A percentile compares a stretch with the other conserved stretches of the same genome.
These are phyloP conservation scores for Plasmodium berghei DNA, from an alignment of 169 alveolate species.

Conservation along the genomic window DNA sequence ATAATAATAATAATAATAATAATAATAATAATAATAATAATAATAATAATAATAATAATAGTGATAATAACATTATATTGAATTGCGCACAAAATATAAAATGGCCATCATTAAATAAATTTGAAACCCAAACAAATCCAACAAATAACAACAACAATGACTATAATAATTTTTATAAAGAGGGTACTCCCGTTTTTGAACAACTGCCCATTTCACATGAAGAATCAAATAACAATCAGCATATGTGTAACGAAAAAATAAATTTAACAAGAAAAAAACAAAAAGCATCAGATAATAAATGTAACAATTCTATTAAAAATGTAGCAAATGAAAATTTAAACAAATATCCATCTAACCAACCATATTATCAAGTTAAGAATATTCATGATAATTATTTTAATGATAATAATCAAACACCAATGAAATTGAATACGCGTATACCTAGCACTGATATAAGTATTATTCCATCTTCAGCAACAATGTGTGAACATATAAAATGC, in stretches of 20 bases:
- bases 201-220: constrained; percentile 11
- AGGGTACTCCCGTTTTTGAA: constrained; percentile 1
- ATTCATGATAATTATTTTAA: constrained; percentile 21
- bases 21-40: not conserved
- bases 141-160: not conserved
- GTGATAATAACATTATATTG: constrained; percentile 25
- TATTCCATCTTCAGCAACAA: constrained; percentile 19
- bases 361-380: constrained; percentile 7
- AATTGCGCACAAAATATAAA: constrained; percentile 25
- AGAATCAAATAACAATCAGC: constrained; percentile 32
- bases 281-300: constrained; percentile 9
- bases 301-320: constrained; percentile 30
- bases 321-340: constrained; percentile 19
- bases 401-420: constrained; percentile 25
- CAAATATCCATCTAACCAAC: constrained; percentile 23
- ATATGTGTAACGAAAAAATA: constrained; percentile 20
- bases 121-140: not conserved
- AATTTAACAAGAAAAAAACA: constrained; percentile 29
- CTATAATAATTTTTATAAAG: not conserved
- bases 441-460: constrained; percentile 12
- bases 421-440: constrained; percentile 19
- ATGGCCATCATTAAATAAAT: not conserved
- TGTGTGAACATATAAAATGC: constrained; percentile 19
- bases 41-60: not conserved
- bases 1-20: not conserved